Percentiles rank a stretch among this genome's conserved stretches.
Conservation (phyloP, 148 eudicot genomes). For the Tetragonia tetragonoides region DNA sequence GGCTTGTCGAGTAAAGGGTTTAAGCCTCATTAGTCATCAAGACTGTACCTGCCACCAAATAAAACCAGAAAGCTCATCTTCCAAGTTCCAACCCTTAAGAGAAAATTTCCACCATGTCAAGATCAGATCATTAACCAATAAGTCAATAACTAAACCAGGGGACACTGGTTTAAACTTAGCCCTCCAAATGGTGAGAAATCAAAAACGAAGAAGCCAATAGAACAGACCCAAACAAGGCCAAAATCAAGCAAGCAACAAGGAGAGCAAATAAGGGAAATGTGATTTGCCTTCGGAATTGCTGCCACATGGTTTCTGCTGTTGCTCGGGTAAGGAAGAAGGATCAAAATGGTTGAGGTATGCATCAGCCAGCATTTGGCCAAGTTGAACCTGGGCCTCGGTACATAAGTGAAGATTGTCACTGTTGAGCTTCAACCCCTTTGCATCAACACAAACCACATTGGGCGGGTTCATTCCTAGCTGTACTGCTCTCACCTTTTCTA, state of each 20-base stretch:
- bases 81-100: not conserved
- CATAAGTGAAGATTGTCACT: constrained; percentile 67
- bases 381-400: constrained; percentile 66
- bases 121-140: no score
- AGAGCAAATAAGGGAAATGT: not conserved
- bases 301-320: not conserved
- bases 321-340: constrained; percentile 7
- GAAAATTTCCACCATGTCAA: no score
- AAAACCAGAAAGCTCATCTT: constrained; percentile 8
- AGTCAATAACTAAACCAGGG: no score
- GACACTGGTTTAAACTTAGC: not conserved
- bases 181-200: constrained; percentile 6
- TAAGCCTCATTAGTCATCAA: not conserved
- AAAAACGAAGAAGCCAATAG: constrained; percentile 5
- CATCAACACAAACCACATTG: constrained; percentile 80
- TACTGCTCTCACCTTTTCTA: constrained; percentile 58
- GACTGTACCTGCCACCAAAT: constrained; percentile 6
- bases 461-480: constrained; percentile 66
- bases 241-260: constrained; percentile 9
- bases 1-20: no score
- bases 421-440: constrained; percentile 65
- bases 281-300: constrained; percentile 1
- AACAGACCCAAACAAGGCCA: constrained; percentile 20
- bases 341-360: constrained; percentile 63
- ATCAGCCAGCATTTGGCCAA: constrained; percentile 67